Conservation (phyloP, 2,329 filamentous ascomycete genomes). For the Blumeria hordei region DNA sequence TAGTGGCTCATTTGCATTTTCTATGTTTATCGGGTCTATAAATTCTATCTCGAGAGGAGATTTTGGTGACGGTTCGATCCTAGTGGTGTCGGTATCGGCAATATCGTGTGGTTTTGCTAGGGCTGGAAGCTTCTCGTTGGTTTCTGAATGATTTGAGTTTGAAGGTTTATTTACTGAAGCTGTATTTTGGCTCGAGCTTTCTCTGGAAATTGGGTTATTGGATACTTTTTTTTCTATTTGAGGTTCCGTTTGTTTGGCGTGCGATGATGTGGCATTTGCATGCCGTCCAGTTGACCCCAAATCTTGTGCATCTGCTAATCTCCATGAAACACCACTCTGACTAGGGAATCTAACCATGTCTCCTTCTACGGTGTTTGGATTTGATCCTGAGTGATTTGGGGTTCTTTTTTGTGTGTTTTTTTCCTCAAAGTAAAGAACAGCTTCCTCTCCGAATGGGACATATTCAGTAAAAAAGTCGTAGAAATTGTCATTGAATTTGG, state of each 20-base stretch:
- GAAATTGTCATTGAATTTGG: slow-evolving; percentile 86
- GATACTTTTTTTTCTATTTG: slow-evolving; percentile 14
- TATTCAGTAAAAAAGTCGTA: slow-evolving; percentile 99
- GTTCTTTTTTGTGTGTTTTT: slow-evolving; percentile 78
- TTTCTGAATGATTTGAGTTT: slow-evolving; percentile 6
- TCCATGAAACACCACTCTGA: slow-evolving; percentile 67
- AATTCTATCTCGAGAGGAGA: slow-evolving; percentile 32
- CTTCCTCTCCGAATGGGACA: slow-evolving; percentile 80
- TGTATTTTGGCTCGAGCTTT: slow-evolving; percentile 12
- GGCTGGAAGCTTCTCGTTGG: neutral
- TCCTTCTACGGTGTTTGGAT: slow-evolving; percentile 26
- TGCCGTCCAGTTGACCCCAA: slow-evolving; percentile 27
- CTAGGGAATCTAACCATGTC: slow-evolving; percentile 62
- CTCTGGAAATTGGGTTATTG: slow-evolving; percentile 9
- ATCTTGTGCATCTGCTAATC: slow-evolving; percentile 38
- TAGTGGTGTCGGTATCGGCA: slow-evolving; percentile 34
- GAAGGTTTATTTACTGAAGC: slow-evolving; percentile 5
- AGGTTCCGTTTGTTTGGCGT: slow-evolving; percentile 10
- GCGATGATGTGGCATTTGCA: slow-evolving; percentile 24
- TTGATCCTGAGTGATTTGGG: slow-evolving; percentile 19
- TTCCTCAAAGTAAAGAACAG: slow-evolving; percentile 88
- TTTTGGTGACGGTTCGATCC: slow-evolving; percentile 31
- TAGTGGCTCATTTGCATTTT: slow-evolving; percentile 58
- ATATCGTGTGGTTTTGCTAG: slow-evolving; percentile 3
- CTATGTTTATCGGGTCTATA: slow-evolving; percentile 56